phyloP scores from a whole-genome alignment of 2,329 filamentous ascomycete genomes.

The Aspergillus awamori region DNA sequence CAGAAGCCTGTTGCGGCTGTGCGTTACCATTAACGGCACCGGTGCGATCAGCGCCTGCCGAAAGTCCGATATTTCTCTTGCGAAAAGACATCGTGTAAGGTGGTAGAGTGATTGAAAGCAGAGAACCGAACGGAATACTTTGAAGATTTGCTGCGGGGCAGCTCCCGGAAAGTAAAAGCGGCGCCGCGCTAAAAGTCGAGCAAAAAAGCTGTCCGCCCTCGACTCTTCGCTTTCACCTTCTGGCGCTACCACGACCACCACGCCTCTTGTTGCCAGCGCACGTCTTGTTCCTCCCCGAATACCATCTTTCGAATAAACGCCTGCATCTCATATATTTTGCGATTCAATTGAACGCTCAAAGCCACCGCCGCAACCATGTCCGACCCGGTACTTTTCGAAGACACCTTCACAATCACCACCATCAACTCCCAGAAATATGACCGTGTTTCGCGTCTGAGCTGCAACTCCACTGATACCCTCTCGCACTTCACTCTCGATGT shows the following conservation, averaged over 20 bases:
- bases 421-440: conserved; percentile 91
- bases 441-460: conserved; percentile 83
- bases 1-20: conserved; percentile 30
- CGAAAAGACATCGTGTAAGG: conserved; percentile 63
- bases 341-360: conserved; percentile 2
- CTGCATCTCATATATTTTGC: background rate
- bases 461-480: conserved; percentile 72
- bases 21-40: conserved; percentile 31
- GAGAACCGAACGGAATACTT: conserved; percentile 13
- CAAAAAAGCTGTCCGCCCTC: conserved; percentile 26
- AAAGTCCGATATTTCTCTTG: conserved; percentile 65
- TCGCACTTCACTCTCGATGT: conserved; percentile 85
- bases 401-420: conserved; percentile 79
- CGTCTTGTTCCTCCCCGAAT: background rate
- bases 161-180: conserved; percentile 25
- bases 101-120: background rate
- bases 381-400: conserved; percentile 92
- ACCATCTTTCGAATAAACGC: background rate
- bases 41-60: conserved; percentile 42
- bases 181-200: conserved; percentile 28
- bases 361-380: conserved; percentile 60
- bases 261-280: conserved; percentile 6
- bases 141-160: conserved; percentile 29
- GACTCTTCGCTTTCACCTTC: conserved; percentile 4
- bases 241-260: conserved; percentile 11